Percentiles rank a stretch among this genome's conserved stretches.
Conservation (phyloP, 495 filamentous ascomycete genomes). For the Hyaloscypha bicolor region DNA sequence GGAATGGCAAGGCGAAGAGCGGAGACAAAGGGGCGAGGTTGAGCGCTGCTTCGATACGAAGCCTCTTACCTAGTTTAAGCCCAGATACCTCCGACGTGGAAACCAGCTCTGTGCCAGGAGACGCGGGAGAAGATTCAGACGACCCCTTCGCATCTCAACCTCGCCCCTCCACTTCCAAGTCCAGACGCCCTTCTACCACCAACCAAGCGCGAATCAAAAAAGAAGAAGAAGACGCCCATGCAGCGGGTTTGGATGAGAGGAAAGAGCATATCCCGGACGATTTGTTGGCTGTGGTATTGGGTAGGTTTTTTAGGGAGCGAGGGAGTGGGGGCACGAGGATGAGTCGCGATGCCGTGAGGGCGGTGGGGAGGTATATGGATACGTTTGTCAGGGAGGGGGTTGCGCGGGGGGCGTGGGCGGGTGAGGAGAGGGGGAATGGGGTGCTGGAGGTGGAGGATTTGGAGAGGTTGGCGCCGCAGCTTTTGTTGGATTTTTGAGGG, state of each 20-base stretch:
- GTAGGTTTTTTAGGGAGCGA: conserved; percentile 65
- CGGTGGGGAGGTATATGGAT: conserved; percentile 86
- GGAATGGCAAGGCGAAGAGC: conserved; percentile 12
- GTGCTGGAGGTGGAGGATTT: conserved; percentile 70
- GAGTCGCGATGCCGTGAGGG: conserved; percentile 73
- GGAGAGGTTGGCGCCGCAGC: conserved; percentile 86
- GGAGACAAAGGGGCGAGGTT: not conserved
- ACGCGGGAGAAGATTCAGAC: not conserved
- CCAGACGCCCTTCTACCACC: not conserved
- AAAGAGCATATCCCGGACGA: conserved; percentile 65
- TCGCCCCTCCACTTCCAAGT: no score
- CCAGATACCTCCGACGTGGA: conserved; percentile 15
- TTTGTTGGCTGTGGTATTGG: conserved; percentile 72
- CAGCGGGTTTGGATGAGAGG: conserved; percentile 4
- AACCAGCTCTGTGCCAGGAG: not conserved
- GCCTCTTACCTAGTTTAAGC: conserved; percentile 10
- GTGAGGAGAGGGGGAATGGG: conserved; percentile 47
- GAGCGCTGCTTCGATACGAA: not conserved
- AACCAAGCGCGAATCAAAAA: not conserved
- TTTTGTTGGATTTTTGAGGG: conserved; percentile 80
- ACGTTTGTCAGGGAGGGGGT: conserved; percentile 92
- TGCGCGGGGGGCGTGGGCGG: conserved; percentile 75
- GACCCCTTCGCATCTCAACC: conserved; percentile 15
- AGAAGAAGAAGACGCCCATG: not conserved
- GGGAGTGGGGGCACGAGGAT: conserved; percentile 61